Evolutionary conservation across 768 basidiomycete genomes (phyloP), one percentile per base, ranked within the genome.

Genomic region (Panellus pusillus): DNA sequence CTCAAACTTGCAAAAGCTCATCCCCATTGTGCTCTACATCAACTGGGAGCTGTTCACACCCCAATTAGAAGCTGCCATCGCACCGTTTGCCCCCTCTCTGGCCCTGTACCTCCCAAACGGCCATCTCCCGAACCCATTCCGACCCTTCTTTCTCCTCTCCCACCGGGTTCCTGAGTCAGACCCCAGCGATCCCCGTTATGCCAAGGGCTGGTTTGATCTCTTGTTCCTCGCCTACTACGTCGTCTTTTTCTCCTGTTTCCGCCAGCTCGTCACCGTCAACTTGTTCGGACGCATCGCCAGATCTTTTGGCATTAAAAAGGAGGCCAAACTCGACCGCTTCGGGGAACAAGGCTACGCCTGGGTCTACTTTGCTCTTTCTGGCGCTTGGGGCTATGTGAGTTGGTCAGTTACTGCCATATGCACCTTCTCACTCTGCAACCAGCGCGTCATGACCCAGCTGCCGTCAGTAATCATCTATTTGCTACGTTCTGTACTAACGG

Each of bases 261-360:
- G 96, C 28, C 93, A 98, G 70, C 64, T 76, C 40, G 66, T 93
- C 67, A 82, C 86, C 15, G 60, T 89, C 63, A 81, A 80, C 50
- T 32, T 92, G 11, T 82, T 84, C 40, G 73, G 74, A 19, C 90
- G 89, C 1, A 59, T 93, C 35, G 94, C 88, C 0, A 78, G 74
- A 31, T 75, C 78, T 54, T 84, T 87, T 50, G 89, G 93, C 2
- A 79, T 99, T 44, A 80, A 74, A 63, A 83, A 77, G 57, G 68
- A 72, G 53, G 66, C 66, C 19, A 97, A 95, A 68, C 68, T 93
- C 13, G 82, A 86, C 50, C 76, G 96, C 32, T 98, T 98, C 64
- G 90, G 85, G 17, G 96, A 99, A 72, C 96, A 96, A 66, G 84
- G 82, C 0, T 97, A 99, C 68, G 91, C 93, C 0, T 46, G 91